Evolutionary conservation across 495 filamentous ascomycete species (phyloP), one percentile per base, ranked within the genome.

Genomic region (Penicillium odoratum): DNA sequence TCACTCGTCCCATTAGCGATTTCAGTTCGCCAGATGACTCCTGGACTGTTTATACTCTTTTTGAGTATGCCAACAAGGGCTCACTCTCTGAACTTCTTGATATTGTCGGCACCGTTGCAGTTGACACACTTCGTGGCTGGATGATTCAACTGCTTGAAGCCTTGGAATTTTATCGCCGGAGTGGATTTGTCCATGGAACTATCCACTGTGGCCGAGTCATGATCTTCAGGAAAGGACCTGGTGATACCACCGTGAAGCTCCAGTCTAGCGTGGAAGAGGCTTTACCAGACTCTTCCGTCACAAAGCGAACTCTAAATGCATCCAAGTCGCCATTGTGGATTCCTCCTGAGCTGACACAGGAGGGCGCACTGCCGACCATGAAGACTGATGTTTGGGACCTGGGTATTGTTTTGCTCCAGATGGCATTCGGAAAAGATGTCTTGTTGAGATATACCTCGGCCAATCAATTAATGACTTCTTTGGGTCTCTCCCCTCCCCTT

Each of bases 301-400:
- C 51, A 36, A 68, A 69, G 36, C 68, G 80, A 33, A 79, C 80
- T 15, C 69, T 84, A 16, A 77, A 83, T 30, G 77, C 83, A 7
- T 85, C 86, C 10, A 87, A 86, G 64, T 92, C 92, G 5, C 82
- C 86, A 7, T 88, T 88, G 61, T 98, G 93, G 93, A 67, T 87
- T 28, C 85, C 93, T 5, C 89, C 92, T 15, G 93, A 98, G 69
- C 72, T 89, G 38, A 82, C 87, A 2, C 81, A 85, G 44, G 78
- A 78, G 26, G 76, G 78, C 47, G 74, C 81, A 0, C 76, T 83
- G 44, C 80, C 80, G 28, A 89, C 85, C 9, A 85, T 87, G 62
- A 96, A 95, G 69, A 89, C 91, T 0, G 95, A 98, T 70, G 83
- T 98, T 13, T 98, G 94, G 94, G 88, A 96, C 61, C 83, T 98